Evolutionary conservation across 164 flowering plant species (phyloP), one percentile per base, ranked within the genome.

Genomic region (Paratinospora sagittata): DNA sequence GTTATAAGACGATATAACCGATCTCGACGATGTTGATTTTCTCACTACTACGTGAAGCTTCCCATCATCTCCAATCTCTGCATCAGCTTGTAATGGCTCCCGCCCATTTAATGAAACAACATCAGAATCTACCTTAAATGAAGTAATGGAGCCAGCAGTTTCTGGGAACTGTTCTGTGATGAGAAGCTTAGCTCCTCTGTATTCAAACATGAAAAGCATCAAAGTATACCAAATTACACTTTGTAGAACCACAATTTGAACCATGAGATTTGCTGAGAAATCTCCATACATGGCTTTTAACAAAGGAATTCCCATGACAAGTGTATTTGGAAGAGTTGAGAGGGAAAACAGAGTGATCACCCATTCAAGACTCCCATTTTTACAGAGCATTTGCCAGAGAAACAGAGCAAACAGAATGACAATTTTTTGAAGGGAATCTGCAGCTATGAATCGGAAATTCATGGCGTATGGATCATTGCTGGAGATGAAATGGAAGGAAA

Each of bases 251-350:
- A 95, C 97, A 16, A 95, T 85, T 41, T 95, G 98, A 3, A 95
- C 97, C 97, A 95, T 92, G 0, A 95, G 82, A 62, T 62, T 65
- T 0, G 85, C 97, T 0, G 97, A 91, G 78, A 78, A 85, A 2
- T 85, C 87, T 0, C 97, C 98, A 63, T 95, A 95, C 98, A 95
- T 95, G 82, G 92, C 97, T 43, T 70, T 82, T 13, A 95, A 73
- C 6, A 95, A 83, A 0, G 98, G 98, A 70, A 95, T 92, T 0
- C 98, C 97, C 97, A 94, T 92, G 45, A 94, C 98, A 10, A 94
- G 92, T 2, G 98, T 94, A 81, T 92, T 94, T 8, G 97, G 98
- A 19, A 92, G 90, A 3, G 97, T 85, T 12, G 97, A 90, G 47
- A 94, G 89, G 0, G 98, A 94, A 75, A 94, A 94, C 24, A 94